These are phyloP conservation scores for Helenozyma rhizophorensis DNA, from an alignment of 805 yeast species.

Conservation along the genomic window DNA sequence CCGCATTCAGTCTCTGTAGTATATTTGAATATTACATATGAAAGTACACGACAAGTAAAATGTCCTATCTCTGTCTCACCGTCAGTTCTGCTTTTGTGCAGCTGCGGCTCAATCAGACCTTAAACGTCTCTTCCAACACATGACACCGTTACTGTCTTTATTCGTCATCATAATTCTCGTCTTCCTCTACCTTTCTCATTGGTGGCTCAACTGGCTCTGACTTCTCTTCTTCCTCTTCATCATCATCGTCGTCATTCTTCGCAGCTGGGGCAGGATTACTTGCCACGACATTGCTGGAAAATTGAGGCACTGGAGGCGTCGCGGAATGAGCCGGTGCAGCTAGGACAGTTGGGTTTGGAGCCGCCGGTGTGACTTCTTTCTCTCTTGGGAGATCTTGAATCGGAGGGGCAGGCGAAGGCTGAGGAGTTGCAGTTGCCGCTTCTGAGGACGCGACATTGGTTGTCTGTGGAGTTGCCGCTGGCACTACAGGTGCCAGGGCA, in stretches of 20 bases:
- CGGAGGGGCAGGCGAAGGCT: conserved; percentile 1
- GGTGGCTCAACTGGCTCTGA: conserved; percentile 39
- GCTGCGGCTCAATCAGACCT: too few species aligned
- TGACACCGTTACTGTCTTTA: too few species aligned
- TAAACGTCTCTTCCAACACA: too few species aligned
- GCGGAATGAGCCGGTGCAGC: neutral
- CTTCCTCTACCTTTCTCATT: conserved; percentile 42
- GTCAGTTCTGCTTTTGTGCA: too few species aligned
- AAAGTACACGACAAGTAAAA: neutral
- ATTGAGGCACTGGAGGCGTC: conserved; percentile 12
- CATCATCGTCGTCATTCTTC: conserved; percentile 22
- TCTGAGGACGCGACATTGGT: conserved; percentile 1
- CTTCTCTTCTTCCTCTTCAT: conserved; percentile 23
- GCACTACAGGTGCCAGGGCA: too few species aligned
- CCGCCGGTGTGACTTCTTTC: conserved; percentile 1
- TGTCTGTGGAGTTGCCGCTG: conserved; percentile 2
- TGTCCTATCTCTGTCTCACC: too few species aligned
- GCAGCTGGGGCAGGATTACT: conserved; percentile 11
- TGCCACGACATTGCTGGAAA: conserved; percentile 15
- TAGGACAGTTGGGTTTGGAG: conserved; percentile 4
- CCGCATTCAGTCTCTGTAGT: neutral
- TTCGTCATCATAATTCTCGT: conserved; percentile 44
- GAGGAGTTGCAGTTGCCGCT: conserved; percentile 5
- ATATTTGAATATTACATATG: conserved; percentile 3
- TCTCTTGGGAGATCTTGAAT: too few species aligned